A percentile compares a stretch with the other conserved stretches of the same genome.
These are phyloP conservation scores for Kuraishia hungarica DNA, from an alignment of 805 yeast species.

Conservation along the genomic window DNA sequence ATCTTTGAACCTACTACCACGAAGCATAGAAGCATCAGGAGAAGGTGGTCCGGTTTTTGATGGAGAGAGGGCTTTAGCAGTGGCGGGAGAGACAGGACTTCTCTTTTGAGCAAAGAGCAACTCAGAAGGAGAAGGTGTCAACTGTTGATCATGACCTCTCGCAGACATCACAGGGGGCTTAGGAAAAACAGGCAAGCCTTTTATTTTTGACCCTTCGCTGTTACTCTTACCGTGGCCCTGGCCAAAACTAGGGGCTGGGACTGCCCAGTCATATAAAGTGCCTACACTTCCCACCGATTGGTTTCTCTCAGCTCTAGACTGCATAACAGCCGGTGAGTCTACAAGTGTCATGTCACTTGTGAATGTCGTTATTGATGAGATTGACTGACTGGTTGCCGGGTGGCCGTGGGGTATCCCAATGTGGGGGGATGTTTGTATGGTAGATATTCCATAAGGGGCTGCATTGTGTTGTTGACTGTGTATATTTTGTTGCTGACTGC, in stretches of 20 bases:
- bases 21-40: not conserved
- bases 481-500: not conserved
- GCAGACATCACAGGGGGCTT: not conserved
- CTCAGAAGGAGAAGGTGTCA: not conserved
- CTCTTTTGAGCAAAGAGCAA: not conserved
- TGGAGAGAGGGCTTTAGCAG: not conserved
- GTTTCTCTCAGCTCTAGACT: not conserved
- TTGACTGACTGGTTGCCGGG: not conserved
- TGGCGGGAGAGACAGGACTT: not conserved
- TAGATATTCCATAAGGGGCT: not conserved
- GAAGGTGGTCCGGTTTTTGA: not conserved
- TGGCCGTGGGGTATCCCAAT: not conserved
- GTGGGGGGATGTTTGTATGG: not conserved
- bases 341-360: not conserved
- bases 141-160: not conserved
- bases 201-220: not conserved
- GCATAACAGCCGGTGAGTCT: not conserved
- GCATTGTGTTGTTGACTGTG: not conserved
- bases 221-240: not conserved
- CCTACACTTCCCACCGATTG: not conserved
- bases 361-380: not conserved
- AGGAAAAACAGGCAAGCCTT: not conserved
- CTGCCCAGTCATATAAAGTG: not conserved
- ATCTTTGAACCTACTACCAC: conserved; percentile 2
- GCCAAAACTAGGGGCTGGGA: not conserved